phyloP scores from a whole-genome alignment of 768 basidiomycete genomes.

The Gautieria morchelliformis region DNA sequence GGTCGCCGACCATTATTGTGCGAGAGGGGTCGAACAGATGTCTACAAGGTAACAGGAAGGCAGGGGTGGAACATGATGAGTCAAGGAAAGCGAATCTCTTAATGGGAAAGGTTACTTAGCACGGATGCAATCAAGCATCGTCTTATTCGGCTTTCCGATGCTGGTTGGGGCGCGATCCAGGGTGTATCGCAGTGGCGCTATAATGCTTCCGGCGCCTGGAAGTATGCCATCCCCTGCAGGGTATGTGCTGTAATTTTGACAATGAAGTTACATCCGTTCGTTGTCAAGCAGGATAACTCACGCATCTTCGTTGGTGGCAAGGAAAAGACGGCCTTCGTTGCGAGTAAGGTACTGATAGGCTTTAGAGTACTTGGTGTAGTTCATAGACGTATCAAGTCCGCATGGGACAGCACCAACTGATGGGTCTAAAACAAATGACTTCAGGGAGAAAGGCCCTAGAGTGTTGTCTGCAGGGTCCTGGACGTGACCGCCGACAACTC shows the following conservation, averaged over 20 bases:
- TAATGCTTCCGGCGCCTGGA: slow-evolving; percentile 80
- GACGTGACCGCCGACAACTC: neutral
- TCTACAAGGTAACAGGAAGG: slow-evolving; percentile 29
- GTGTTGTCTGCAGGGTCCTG: slow-evolving; percentile 84
- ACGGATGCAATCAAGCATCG: slow-evolving; percentile 91
- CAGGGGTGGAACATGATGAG: neutral
- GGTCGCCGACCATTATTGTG: slow-evolving; percentile 94
- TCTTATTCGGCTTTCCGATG: slow-evolving; percentile 84
- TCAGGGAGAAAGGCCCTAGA: slow-evolving; percentile 56
- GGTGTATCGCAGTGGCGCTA: slow-evolving; percentile 71
- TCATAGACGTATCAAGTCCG: slow-evolving; percentile 77
- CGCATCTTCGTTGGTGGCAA: slow-evolving; percentile 80
- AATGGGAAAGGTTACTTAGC: slow-evolving; percentile 39
- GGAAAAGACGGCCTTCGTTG: slow-evolving; percentile 73
- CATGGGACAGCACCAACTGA: slow-evolving; percentile 89
- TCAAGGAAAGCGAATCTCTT: no score
- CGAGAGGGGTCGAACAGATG: slow-evolving; percentile 76
- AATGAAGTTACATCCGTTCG: neutral
- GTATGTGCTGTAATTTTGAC: slow-evolving; percentile 50
- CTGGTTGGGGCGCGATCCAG: slow-evolving; percentile 61
- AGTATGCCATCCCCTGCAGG: slow-evolving; percentile 63
- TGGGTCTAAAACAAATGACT: slow-evolving; percentile 64
- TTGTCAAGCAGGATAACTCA: neutral
- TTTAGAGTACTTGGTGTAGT: slow-evolving; percentile 91
- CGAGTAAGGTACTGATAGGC: slow-evolving; percentile 82